A percentile compares a stretch with the other conserved stretches of the same genome.
Conservation (phyloP, 2,329 filamentous ascomycete genomes). For the Tolypocladium cylindrosporum region DNA sequence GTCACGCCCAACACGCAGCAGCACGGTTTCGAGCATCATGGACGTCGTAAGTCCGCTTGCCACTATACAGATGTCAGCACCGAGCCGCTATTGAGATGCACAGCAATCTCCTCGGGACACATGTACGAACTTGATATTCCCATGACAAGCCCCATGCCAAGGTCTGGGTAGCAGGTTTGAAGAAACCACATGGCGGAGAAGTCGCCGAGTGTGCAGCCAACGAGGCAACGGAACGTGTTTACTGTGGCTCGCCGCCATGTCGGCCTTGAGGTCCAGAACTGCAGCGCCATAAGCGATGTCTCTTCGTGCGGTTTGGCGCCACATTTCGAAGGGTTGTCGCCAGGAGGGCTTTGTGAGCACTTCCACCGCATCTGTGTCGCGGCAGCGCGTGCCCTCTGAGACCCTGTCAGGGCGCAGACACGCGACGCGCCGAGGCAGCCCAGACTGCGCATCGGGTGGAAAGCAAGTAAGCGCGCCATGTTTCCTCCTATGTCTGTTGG, state of each 20-base stretch:
- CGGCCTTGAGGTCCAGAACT: conserved; percentile 21
- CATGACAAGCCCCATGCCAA: conserved; percentile 40
- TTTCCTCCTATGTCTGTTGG: too few relatives aligned
- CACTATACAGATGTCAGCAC: conserved; percentile 25
- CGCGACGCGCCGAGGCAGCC: not conserved
- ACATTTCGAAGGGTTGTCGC: not conserved
- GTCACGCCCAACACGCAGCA: conserved; percentile 38
- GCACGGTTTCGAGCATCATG: conserved; percentile 39
- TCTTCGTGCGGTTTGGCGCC: not conserved
- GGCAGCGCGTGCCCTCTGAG: not conserved
- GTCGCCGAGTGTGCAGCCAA: conserved; percentile 46
- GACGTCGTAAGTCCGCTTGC: conserved; percentile 39
- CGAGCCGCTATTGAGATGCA: not conserved
- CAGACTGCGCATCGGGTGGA: not conserved
- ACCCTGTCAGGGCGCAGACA: not conserved
- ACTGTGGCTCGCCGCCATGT: conserved; percentile 40
- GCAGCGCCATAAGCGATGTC: not conserved
- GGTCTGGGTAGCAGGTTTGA: conserved; percentile 33
- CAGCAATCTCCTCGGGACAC: not conserved
- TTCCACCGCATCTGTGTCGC: not conserved
- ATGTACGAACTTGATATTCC: conserved; percentile 34
- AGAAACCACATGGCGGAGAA: conserved; percentile 46
- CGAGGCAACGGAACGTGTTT: conserved; percentile 45
- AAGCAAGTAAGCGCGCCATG: not conserved
- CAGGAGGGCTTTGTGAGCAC: not conserved